Percentiles rank a stretch among this genome's conserved stretches.
Conservation (phyloP, 2,329 filamentous ascomycete genomes). For the Apiospora marii region DNA sequence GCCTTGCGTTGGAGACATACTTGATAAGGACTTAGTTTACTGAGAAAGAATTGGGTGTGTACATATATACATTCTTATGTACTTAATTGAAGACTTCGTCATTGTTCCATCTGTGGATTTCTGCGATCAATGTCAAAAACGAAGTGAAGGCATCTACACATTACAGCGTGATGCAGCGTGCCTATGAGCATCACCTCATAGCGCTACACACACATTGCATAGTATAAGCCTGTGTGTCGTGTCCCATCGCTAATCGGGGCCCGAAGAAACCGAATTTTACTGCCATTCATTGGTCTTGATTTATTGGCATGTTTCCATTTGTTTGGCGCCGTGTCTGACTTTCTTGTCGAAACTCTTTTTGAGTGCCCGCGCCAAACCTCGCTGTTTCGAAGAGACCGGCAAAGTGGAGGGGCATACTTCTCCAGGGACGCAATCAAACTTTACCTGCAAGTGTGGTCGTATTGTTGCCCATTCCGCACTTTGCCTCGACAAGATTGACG, state of each 20-base stretch:
- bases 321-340: background rate
- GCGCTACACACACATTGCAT: background rate
- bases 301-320: too few relatives aligned
- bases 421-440: background rate
- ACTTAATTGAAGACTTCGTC: background rate
- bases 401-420: background rate
- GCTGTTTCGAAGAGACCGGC: background rate
- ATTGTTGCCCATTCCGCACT: background rate
- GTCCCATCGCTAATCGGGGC: background rate
- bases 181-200: background rate
- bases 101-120: background rate
- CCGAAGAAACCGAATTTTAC: background rate
- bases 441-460: background rate
- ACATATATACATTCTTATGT: background rate
- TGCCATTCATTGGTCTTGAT: too few relatives aligned
- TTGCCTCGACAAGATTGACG: conserved; percentile 1
- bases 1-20: conserved; percentile 27
- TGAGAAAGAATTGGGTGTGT: background rate
- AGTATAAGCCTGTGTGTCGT: background rate
- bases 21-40: background rate
- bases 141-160: background rate
- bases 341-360: background rate
- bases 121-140: background rate
- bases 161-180: background rate
- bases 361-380: background rate